Conservation (phyloP, 345 rosid genomes). For the Geranium rotundifolium region DNA sequence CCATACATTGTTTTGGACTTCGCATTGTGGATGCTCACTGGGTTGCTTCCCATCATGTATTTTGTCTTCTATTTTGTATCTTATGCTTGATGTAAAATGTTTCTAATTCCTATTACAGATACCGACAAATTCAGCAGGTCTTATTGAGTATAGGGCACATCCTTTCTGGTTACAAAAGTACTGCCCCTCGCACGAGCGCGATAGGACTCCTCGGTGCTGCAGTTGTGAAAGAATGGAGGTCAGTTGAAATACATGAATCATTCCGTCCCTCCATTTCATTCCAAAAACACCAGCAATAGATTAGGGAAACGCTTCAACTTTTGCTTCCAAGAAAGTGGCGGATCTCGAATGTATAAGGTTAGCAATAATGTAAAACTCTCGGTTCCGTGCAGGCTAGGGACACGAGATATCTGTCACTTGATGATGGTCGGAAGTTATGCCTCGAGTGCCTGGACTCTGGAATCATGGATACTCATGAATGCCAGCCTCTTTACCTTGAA, state of each 20-base stretch:
- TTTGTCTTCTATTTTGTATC: not conserved
- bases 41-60: not conserved
- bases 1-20: too few relatives aligned
- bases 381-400: conserved; percentile 21
- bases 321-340: not conserved
- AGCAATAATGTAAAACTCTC: not conserved
- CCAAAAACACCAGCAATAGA: conserved; percentile 1
- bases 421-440: conserved; percentile 40
- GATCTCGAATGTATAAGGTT: not conserved
- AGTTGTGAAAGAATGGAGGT: conserved; percentile 90
- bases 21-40: not conserved
- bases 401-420: conserved; percentile 31
- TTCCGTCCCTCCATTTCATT: not conserved
- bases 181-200: conserved; percentile 89
- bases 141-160: conserved; percentile 64
- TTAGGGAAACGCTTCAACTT: not conserved
- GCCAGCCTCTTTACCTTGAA: conserved; percentile 43
- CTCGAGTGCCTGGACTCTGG: conserved; percentile 41
- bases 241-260: conserved; percentile 11
- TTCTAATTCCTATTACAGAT: conserved; percentile 31
- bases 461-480: conserved; percentile 36
- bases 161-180: conserved; percentile 81
- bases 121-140: conserved; percentile 57
- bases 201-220: conserved; percentile 68
- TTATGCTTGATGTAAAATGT: not conserved